Conservation (phyloP, 1,139 yeast genomes). For the Yarrowia galli region DNA sequence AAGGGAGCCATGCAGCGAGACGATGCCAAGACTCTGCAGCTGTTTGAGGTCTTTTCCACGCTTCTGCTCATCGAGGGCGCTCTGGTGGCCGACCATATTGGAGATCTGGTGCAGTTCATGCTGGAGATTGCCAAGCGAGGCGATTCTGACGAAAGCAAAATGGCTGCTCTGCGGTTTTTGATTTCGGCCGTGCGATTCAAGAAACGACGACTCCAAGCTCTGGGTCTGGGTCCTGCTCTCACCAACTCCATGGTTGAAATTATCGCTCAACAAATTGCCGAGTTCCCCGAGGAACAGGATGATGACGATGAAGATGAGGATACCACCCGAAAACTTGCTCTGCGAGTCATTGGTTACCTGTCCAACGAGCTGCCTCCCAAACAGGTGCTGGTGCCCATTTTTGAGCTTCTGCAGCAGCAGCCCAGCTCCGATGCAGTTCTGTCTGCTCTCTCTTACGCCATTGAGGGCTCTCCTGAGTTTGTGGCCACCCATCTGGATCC, state of each 20-base stretch:
- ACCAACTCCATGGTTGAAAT: constrained; percentile 77
- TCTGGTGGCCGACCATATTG: constrained; percentile 77
- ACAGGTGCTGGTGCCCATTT: constrained; percentile 83
- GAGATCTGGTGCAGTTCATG: constrained; percentile 73
- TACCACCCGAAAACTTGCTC: constrained; percentile 77
- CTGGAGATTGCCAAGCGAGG: constrained; percentile 65
- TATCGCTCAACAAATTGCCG: constrained; percentile 78
- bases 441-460: constrained; percentile 80
- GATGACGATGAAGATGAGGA: constrained; percentile 94
- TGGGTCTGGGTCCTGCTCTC: constrained; percentile 82
- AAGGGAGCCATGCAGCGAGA: constrained; percentile 73
- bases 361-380: constrained; percentile 89
- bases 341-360: constrained; percentile 79
- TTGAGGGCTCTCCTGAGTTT: constrained; percentile 94
- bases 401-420: constrained; percentile 70
- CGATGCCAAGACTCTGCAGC: constrained; percentile 77
- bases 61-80: constrained; percentile 77
- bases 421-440: constrained; percentile 77
- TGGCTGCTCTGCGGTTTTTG: constrained; percentile 83
- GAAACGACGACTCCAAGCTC: constrained; percentile 59
- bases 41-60: constrained; percentile 86
- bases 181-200: constrained; percentile 80
- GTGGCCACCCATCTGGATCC: constrained; percentile 76
- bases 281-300: constrained; percentile 72
- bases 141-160: constrained; percentile 81